Evolutionary conservation across 2,329 filamentous ascomycete species (phyloP).

Genomic region (Dichotomopilus funicola): DNA sequence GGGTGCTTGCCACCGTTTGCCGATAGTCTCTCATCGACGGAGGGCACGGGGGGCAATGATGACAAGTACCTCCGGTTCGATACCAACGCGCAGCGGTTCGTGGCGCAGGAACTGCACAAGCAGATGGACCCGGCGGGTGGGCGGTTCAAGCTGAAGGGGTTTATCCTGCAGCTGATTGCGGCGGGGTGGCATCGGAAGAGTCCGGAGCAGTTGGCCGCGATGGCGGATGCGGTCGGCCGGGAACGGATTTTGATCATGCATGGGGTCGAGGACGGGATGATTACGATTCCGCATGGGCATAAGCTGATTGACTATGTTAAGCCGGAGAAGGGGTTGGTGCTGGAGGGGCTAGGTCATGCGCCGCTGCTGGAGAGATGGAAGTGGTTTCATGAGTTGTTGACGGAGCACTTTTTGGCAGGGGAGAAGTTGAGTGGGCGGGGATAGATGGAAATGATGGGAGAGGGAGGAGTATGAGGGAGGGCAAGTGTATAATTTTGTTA

Average conservation of each 20-base stretch:
- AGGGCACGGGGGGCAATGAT: background rate
- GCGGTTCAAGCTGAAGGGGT: conserved; percentile 59
- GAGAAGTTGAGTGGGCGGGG: conserved; percentile 35
- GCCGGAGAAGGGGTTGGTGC: conserved; percentile 55
- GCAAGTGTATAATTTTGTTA: too few species aligned
- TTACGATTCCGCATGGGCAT: conserved; percentile 62
- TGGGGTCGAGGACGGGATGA: conserved; percentile 71
- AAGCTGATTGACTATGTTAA: conserved; percentile 59
- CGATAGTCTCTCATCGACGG: background rate
- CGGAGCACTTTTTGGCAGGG: conserved; percentile 48
- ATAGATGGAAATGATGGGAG: background rate
- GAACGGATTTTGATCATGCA: conserved; percentile 72
- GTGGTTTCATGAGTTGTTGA: conserved; percentile 62
- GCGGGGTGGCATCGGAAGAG: conserved; percentile 76
- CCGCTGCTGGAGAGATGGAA: conserved; percentile 62
- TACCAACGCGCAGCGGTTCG: conserved; percentile 75
- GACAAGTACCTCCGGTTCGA: conserved; percentile 50
- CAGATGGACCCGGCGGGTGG: conserved; percentile 46
- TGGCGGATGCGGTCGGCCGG: conserved; percentile 64
- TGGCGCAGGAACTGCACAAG: conserved; percentile 72
- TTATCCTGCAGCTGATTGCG: conserved; percentile 71
- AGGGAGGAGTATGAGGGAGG: background rate
- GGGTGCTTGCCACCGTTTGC: conserved; percentile 26
- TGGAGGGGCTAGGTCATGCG: conserved; percentile 71
- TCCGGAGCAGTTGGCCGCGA: conserved; percentile 53